phyloP scores from a whole-genome alignment of 495 filamentous ascomycete species.

The Penicillium taxi region DNA sequence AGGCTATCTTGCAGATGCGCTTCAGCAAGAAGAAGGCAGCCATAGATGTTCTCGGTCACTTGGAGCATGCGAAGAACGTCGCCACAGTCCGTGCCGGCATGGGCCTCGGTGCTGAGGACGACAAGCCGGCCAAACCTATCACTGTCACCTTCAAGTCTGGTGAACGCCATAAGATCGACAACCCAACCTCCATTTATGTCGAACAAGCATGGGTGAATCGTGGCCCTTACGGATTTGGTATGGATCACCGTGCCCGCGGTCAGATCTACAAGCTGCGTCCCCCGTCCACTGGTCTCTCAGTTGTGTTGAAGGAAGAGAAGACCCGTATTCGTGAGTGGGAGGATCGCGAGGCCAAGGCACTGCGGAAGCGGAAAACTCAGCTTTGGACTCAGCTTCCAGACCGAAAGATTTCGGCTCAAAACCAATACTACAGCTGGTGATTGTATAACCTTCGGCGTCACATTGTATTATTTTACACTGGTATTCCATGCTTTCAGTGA shows the following conservation, averaged over 20 bases:
- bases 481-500: constrained; percentile 6
- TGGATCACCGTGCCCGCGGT: constrained; percentile 64
- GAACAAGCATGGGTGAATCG: constrained; percentile 86
- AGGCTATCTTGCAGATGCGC: constrained; percentile 90
- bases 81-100: constrained; percentile 75
- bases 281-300: constrained; percentile 67
- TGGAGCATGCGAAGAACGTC: constrained; percentile 66
- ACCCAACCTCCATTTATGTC: constrained; percentile 74
- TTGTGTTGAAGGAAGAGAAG: constrained; percentile 87
- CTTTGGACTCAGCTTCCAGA: constrained; percentile 84
- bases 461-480: constrained; percentile 21
- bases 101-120: constrained; percentile 50
- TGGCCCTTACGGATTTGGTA: constrained; percentile 47
- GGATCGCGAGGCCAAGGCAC: constrained; percentile 67
- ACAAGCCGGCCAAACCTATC: constrained; percentile 29
- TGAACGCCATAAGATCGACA: constrained; percentile 51
- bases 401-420: constrained; percentile 52
- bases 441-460: constrained; percentile 16
- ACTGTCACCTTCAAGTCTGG: constrained; percentile 33
- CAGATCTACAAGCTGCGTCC: constrained; percentile 49
- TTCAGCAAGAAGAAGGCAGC: constrained; percentile 93
- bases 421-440: constrained; percentile 86
- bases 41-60: constrained; percentile 64
- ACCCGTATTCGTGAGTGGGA: constrained; percentile 72
- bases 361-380: constrained; percentile 55